Conservation (phyloP, 2,329 filamentous ascomycete species). For the Colletotrichum sp. region DNA sequence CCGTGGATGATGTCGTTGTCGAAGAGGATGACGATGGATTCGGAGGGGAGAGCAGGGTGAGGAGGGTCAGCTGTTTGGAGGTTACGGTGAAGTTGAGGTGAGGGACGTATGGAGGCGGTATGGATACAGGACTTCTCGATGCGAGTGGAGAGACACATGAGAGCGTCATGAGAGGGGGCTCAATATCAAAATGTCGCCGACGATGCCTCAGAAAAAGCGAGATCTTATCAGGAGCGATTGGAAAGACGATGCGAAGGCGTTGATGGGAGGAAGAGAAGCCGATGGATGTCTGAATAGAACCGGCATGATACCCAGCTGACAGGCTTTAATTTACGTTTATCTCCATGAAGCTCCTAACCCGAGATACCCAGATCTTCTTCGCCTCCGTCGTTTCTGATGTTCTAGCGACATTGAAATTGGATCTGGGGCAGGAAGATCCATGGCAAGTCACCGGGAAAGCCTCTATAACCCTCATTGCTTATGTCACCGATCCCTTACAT, state of each 20-base stretch:
- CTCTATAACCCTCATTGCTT: background rate
- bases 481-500: background rate
- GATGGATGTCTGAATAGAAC: background rate
- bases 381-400: background rate
- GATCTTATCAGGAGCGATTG: background rate
- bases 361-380: accelerated
- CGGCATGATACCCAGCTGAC: background rate
- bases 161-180: background rate
- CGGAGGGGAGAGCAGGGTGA: conserved; percentile 42
- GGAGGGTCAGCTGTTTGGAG: conserved; percentile 58
- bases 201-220: background rate
- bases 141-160: background rate
- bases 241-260: background rate
- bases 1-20: conserved; percentile 69
- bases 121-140: background rate
- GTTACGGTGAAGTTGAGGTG: conserved; percentile 52
- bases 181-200: background rate
- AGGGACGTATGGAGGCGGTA: conserved; percentile 25
- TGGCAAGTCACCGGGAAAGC: accelerated
- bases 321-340: background rate
- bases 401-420: background rate
- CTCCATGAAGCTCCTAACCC: accelerated
- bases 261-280: background rate
- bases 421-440: background rate
- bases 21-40: conserved; percentile 40